Evolutionary conservation across 768 basidiomycete species (phyloP), one percentile per base, ranked within the genome.

Genomic region (Clavaria fumosa): DNA sequence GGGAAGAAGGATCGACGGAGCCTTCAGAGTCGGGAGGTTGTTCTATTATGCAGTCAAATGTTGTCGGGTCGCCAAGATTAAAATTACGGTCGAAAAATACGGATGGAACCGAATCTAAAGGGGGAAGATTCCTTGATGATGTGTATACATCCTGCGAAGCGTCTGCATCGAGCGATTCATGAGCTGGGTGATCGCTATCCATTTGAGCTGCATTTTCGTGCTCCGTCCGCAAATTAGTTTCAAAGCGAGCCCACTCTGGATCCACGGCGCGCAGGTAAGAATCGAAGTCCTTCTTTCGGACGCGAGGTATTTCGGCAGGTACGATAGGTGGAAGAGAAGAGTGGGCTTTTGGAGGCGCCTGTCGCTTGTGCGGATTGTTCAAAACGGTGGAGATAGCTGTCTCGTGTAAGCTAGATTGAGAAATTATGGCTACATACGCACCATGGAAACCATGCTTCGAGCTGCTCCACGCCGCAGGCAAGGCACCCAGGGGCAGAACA

Each of bases 351-450:
- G 91, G 81, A 9, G 91, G 88, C 5, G 81, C 78, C 34, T 81
- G 78, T 23, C 66, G 70, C 57, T 78, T 82, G 50, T 80, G 77
- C 1, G 91, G 91, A 49, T 82, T 89, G 49, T 90, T 90, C 36
- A 95, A 70, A 19, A 95, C 84, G 12, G 85, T 90, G 6, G 90
- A 91, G 45, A 95, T 90, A 26, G 89, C 91, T 95, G 53, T 10
- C 38, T 26, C 28, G 26, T 22, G 38, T 36, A 12, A 42, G 38
- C 23, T 11, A 43, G 19, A 36, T 17, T 23, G 32, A 27, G 28
- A 18, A 19, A 7, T n/a, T n/a, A n/a, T n/a, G n/a, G n/a, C 11
- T 35, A 35, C 12, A 35, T 20, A 56, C 72, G 40, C 53, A 84
- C 88, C 88, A 53, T 93, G 83, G 60, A 93, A 91, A 5, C 89